phyloP scores from a whole-genome alignment of 23 red algal genomes.

The Cyanidioschyzon merolae region DNA sequence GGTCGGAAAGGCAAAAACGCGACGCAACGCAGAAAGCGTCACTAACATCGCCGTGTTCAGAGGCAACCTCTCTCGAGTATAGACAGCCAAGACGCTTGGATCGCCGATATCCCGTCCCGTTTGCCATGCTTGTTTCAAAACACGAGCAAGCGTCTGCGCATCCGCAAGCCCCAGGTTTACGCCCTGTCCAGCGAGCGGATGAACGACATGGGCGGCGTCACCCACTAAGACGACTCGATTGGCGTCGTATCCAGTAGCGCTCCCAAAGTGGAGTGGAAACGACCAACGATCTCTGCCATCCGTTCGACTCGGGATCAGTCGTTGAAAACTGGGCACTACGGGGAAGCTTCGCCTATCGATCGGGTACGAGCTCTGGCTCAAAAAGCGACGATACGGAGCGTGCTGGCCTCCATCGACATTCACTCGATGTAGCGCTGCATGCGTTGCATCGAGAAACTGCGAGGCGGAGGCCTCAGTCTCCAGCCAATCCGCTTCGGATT shows the following conservation, averaged over 20 bases:
- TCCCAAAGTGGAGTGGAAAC: conserved; percentile 45
- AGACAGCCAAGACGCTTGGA: neutral
- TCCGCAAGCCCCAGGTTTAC: conserved; percentile 92
- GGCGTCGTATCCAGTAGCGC: conserved; percentile 26
- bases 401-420: neutral
- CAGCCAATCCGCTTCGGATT: conserved; percentile 52
- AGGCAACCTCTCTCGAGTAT: neutral
- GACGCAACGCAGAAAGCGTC: neutral
- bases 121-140: neutral
- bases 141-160: conserved; percentile 24
- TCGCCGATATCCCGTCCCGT: conserved; percentile 6
- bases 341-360: neutral
- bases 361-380: neutral
- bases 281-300: conserved; percentile 29
- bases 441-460: conserved; percentile 57
- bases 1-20: neutral
- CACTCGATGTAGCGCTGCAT: conserved; percentile 23
- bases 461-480: conserved; percentile 14
- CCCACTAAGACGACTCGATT: conserved; percentile 68
- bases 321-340: neutral
- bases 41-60: neutral
- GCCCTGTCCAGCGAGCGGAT: conserved; percentile 94
- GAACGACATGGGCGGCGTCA: conserved; percentile 91
- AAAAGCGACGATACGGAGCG: neutral
- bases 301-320: conserved; percentile 12